phyloP scores from a whole-genome alignment of 345 rosid genomes.

The Ailanthus altissimus region DNA sequence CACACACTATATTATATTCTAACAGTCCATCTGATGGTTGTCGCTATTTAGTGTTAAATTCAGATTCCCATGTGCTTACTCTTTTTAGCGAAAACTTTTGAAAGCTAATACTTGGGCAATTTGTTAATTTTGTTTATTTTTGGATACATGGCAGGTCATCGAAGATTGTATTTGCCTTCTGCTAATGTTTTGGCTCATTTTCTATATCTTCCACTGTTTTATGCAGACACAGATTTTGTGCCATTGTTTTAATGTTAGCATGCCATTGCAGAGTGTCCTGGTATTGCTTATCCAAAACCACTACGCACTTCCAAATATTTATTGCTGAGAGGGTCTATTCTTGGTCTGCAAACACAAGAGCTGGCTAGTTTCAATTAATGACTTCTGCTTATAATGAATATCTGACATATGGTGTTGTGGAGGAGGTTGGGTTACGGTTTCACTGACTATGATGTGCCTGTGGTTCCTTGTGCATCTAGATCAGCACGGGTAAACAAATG shows the following conservation, averaged over 20 bases:
- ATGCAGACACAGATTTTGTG: not conserved
- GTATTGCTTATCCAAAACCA: not conserved
- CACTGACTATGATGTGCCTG: constrained; percentile 79
- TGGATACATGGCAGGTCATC: not conserved
- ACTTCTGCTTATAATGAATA: constrained; percentile 16
- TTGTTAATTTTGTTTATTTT: too few relatives aligned
- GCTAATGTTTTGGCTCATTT: not conserved
- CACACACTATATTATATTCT: too few relatives aligned
- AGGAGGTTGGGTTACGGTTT: constrained; percentile 84
- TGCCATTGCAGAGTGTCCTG: not conserved
- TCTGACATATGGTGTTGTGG: constrained; percentile 73
- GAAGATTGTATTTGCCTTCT: not conserved
- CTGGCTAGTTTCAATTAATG: constrained; percentile 26
- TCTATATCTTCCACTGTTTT: not conserved
- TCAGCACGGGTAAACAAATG: constrained; percentile 66
- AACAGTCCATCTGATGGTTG: too few relatives aligned
- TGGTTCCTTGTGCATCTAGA: constrained; percentile 82
- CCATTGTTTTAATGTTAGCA: not conserved
- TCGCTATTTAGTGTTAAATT: too few relatives aligned
- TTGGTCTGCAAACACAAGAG: constrained; percentile 14
- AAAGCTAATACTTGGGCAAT: too few relatives aligned
- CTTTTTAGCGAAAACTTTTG: too few relatives aligned
- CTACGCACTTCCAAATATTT: not conserved
- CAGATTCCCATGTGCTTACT: too few relatives aligned
- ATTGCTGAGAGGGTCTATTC: not conserved